Conservation (phyloP, 2,329 filamentous ascomycete species). For the Tolypocladium tundrense region DNA sequence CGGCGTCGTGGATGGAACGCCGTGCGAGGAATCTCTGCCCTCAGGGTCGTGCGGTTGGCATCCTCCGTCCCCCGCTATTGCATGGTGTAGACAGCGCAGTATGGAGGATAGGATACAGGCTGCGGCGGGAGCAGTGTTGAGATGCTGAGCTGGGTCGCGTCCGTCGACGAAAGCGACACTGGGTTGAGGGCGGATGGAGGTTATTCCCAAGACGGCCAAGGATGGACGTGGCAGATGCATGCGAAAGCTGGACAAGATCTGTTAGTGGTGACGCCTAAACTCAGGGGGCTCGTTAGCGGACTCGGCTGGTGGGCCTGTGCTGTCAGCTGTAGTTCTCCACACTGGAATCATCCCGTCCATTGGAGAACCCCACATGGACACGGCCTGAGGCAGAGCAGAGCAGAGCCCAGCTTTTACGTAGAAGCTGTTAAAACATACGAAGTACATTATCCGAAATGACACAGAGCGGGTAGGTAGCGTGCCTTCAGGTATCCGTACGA, state of each 20-base stretch:
- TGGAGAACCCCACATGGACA: no score
- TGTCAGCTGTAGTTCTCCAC: background rate
- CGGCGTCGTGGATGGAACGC: background rate
- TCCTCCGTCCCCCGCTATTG: conserved; percentile 2
- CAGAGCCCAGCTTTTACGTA: no score
- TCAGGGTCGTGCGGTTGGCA: conserved; percentile 1
- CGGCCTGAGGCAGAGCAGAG: no score
- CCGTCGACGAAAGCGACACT: background rate
- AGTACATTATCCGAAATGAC: no score
- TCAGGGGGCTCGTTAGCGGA: background rate
- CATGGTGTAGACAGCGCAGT: background rate
- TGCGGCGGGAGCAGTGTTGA: background rate
- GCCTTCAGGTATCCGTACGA: no score
- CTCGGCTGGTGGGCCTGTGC: background rate
- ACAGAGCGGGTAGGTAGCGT: no score
- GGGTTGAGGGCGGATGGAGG: background rate
- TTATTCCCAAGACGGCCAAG: background rate
- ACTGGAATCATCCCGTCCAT: no score
- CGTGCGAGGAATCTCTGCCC: background rate
- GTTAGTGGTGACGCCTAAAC: background rate
- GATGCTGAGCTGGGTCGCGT: background rate
- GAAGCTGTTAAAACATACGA: no score
- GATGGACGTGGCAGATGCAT: background rate
- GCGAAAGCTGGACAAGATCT: background rate
- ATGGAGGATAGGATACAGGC: background rate